Evolutionary conservation across 225 moss, liverwort and hornwort genomes (phyloP).

Genomic region (Thuidium tamariscinum): DNA sequence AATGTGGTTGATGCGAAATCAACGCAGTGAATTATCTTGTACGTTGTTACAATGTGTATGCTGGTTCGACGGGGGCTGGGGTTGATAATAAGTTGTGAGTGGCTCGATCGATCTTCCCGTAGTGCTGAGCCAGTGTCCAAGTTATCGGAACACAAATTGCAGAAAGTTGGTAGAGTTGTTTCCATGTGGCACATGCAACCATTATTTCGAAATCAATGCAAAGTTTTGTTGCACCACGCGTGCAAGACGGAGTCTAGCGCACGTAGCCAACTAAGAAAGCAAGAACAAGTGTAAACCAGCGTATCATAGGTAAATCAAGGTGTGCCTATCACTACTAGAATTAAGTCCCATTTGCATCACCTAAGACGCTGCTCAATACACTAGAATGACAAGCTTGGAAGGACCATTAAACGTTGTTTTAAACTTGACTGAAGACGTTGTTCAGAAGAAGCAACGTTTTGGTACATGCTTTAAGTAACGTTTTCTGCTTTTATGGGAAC

Average conservation of each 20-base stretch:
- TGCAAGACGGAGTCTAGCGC: background rate
- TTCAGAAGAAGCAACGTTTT: too few species aligned
- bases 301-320: background rate
- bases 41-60: background rate
- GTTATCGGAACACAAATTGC: background rate
- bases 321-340: too few species aligned
- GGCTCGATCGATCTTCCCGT: background rate
- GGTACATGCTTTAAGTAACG: too few species aligned
- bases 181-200: background rate
- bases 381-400: too few species aligned
- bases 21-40: background rate
- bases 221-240: background rate
- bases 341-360: too few species aligned
- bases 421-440: too few species aligned
- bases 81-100: background rate
- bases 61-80: background rate
- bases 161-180: background rate
- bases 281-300: background rate
- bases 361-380: too few species aligned
- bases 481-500: too few species aligned
- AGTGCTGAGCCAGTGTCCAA: background rate
- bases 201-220: too few species aligned
- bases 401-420: too few species aligned
- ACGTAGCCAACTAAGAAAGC: too few species aligned
- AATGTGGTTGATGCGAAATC: background rate